phyloP scores from a whole-genome alignment of 2,329 filamentous ascomycete genomes.

The Cercospora sojina region DNA sequence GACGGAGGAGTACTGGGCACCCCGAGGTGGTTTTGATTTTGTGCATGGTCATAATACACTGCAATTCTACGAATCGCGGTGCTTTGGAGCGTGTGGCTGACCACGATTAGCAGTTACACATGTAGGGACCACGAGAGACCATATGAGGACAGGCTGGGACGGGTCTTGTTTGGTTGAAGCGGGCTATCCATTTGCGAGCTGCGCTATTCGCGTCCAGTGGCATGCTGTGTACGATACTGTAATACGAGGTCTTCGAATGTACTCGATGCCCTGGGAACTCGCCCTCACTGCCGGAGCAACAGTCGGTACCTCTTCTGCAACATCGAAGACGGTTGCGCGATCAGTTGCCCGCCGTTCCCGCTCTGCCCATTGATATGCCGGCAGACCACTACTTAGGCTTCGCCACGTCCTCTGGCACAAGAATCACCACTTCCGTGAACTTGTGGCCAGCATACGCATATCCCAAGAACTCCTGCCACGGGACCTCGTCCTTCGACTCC shows the following conservation, averaged over 20 bases:
- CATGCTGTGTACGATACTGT: background rate
- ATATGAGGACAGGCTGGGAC: background rate
- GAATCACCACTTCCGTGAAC: conserved; percentile 17
- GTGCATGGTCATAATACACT: conserved; percentile 4
- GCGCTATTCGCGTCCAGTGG: background rate
- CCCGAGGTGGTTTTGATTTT: conserved; percentile 20
- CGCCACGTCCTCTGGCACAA: conserved; percentile 1
- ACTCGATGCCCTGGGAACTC: background rate
- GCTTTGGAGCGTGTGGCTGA: background rate
- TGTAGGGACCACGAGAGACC: background rate
- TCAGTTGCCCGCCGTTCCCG: no score
- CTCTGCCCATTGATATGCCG: background rate
- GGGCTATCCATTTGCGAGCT: background rate
- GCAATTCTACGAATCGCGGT: background rate
- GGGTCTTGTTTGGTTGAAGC: background rate
- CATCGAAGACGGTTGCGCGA: background rate
- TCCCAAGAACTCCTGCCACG: conserved; percentile 21
- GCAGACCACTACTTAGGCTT: background rate
- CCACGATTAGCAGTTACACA: background rate
- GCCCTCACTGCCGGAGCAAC: background rate
- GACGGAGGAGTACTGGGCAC: conserved; percentile 49
- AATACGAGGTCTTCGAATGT: background rate
- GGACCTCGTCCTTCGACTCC: conserved; percentile 12
- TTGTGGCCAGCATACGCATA: conserved; percentile 19
- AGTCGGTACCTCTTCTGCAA: background rate